Percentiles rank a stretch among this genome's conserved stretches.
These are phyloP conservation scores for Atalantia buxifolia DNA, from an alignment of 345 rosid species.

Conservation along the genomic window DNA sequence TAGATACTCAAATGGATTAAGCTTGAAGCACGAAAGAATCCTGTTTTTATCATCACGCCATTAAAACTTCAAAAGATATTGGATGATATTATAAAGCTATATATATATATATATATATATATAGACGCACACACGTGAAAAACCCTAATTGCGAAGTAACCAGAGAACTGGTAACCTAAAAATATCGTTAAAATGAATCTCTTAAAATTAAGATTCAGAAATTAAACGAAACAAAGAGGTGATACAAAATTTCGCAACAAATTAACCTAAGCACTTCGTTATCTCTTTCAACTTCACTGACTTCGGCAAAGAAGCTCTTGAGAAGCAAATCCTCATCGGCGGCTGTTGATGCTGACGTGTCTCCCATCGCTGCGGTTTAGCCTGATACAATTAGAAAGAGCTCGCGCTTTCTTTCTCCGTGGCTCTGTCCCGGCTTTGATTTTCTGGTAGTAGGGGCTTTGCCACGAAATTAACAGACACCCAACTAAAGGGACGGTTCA, in stretches of 20 bases:
- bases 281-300: constrained; percentile 92
- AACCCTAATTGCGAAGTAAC: constrained; percentile 30
- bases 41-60: constrained; percentile 26
- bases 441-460: background rate
- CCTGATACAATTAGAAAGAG: background rate
- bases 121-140: background rate
- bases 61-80: background rate
- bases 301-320: constrained; percentile 93
- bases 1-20: constrained; percentile 88
- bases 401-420: background rate
- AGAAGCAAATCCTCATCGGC: constrained; percentile 75
- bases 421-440: background rate
- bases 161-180: constrained; percentile 9
- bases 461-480: background rate
- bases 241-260: background rate
- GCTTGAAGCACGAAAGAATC: constrained; percentile 97
- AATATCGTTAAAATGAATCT: background rate
- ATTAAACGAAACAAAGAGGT: background rate
- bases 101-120: no score
- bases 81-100: background rate
- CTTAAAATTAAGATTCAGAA: background rate
- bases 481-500: background rate
- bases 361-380: constrained; percentile 46
- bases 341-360: constrained; percentile 16
- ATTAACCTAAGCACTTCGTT: constrained; percentile 85